These are phyloP conservation scores for Paecilomyces variotii DNA, from an alignment of 2,329 filamentous ascomycete species.

Conservation along the genomic window DNA sequence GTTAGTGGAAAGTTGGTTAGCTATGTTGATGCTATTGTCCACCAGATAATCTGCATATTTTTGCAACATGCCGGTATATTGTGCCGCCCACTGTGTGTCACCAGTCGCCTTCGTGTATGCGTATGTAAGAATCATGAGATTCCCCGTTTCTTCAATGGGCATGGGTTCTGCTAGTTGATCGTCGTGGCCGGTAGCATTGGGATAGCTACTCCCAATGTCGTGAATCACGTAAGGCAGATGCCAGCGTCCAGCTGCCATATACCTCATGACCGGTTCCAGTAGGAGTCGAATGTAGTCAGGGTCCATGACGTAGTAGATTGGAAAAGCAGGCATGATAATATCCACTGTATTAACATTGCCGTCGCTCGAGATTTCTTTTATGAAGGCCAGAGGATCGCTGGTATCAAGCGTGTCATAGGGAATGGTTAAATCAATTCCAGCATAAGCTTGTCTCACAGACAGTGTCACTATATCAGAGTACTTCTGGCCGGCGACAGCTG, in stretches of 20 bases:
- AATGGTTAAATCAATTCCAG: conserved; percentile 34
- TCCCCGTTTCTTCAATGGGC: conserved; percentile 36
- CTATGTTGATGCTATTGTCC: conserved; percentile 31
- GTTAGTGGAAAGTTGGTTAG: conserved; percentile 35
- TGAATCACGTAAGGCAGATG: conserved; percentile 31
- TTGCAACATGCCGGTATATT: conserved; percentile 27
- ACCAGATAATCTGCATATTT: conserved; percentile 37
- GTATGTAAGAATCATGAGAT: conserved; percentile 31
- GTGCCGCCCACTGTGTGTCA: conserved; percentile 26
- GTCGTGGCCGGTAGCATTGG: conserved; percentile 34
- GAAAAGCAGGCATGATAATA: conserved; percentile 36
- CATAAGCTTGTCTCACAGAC: conserved; percentile 35
- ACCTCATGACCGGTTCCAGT: conserved; percentile 37
- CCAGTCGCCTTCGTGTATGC: conserved; percentile 33
- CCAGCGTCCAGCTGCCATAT: conserved; percentile 34
- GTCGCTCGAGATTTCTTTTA: conserved; percentile 38
- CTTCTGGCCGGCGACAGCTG: conserved; percentile 25
- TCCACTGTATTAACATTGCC: conserved; percentile 39
- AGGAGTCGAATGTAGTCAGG: conserved; percentile 37
- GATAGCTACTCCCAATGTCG: conserved; percentile 35
- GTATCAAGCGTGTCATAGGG: conserved; percentile 25
- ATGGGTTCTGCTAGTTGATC: conserved; percentile 32
- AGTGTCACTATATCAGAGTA: conserved; percentile 36
- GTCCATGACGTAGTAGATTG: conserved; percentile 36
- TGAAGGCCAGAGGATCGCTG: conserved; percentile 26